These are phyloP conservation scores for Pouteria campechiana DNA, from an alignment of 179 eudicot genomes.

Conservation along the genomic window DNA sequence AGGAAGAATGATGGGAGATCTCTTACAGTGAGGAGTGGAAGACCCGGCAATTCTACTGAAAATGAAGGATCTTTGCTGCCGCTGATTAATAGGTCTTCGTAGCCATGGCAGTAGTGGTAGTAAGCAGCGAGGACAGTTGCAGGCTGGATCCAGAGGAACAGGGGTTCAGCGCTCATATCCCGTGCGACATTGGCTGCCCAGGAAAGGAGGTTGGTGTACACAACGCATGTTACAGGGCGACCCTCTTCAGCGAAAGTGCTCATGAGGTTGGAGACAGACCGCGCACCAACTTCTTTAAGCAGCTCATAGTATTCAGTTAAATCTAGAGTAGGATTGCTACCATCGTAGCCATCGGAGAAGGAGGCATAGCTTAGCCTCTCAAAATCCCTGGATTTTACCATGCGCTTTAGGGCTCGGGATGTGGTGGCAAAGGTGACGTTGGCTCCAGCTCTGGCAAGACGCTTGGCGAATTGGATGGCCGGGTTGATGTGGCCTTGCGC, in stretches of 20 bases:
- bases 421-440: neutral
- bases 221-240: neutral
- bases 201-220: neutral
- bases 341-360: neutral
- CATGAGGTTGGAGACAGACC: neutral
- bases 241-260: neutral
- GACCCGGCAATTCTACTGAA: neutral
- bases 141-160: neutral
- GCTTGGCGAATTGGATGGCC: slow-evolving; percentile 11
- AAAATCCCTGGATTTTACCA: neutral
- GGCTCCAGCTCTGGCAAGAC: neutral
- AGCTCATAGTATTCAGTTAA: neutral
- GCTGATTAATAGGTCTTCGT: neutral
- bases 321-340: neutral
- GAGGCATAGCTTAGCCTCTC: neutral
- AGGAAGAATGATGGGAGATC: neutral
- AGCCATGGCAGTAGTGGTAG: neutral
- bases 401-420: neutral
- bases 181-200: neutral
- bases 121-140: neutral
- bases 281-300: neutral
- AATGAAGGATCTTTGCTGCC: neutral
- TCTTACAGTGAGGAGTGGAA: neutral
- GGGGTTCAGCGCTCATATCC: neutral
- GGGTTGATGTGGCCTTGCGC: slow-evolving; percentile 20